These are phyloP conservation scores for Boletus sp. DNA, from an alignment of 1,284 basidiomycete species.

Conservation along the genomic window DNA sequence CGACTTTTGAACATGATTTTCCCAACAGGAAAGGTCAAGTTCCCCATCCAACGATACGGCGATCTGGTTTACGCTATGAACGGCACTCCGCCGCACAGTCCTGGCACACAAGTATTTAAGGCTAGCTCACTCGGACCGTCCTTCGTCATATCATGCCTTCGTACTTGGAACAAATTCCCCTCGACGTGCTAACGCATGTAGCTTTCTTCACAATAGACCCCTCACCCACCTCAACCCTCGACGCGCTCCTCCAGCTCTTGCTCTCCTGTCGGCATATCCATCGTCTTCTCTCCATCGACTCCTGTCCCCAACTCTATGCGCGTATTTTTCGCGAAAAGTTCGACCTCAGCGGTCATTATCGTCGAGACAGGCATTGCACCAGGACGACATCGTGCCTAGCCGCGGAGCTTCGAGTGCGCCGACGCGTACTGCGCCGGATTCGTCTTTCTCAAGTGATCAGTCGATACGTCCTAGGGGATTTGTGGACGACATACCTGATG, in stretches of 20 bases:
- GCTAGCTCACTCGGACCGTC: constrained; percentile 6
- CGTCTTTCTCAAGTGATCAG: constrained; percentile 36
- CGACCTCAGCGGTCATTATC: constrained; percentile 43
- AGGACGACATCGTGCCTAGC: constrained; percentile 48
- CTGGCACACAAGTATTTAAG: constrained; percentile 29
- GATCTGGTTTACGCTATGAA: constrained; percentile 37
- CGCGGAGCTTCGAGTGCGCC: constrained; percentile 44
- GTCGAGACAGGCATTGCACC: constrained; percentile 30
- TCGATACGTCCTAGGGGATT: constrained; percentile 37
- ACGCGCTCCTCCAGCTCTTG: constrained; percentile 42
- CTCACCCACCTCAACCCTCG: constrained; percentile 37
- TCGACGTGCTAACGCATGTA: constrained; percentile 53
- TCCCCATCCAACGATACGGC: constrained; percentile 36
- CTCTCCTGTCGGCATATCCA: constrained; percentile 46
- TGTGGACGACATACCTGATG: constrained; percentile 54
- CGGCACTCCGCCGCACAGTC: constrained; percentile 33
- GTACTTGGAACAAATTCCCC: constrained; percentile 45
- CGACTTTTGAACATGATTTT: constrained; percentile 35
- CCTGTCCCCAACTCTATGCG: constrained; percentile 62
- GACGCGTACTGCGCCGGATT: constrained; percentile 44
- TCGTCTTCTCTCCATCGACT: constrained; percentile 39
- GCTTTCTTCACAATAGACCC: constrained; percentile 44
- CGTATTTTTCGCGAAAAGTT: constrained; percentile 56
- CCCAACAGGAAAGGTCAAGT: constrained; percentile 38
- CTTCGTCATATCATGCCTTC: constrained; percentile 39